phyloP scores from a whole-genome alignment of 2,329 filamentous ascomycete genomes.

The Apiospora sp. region DNA sequence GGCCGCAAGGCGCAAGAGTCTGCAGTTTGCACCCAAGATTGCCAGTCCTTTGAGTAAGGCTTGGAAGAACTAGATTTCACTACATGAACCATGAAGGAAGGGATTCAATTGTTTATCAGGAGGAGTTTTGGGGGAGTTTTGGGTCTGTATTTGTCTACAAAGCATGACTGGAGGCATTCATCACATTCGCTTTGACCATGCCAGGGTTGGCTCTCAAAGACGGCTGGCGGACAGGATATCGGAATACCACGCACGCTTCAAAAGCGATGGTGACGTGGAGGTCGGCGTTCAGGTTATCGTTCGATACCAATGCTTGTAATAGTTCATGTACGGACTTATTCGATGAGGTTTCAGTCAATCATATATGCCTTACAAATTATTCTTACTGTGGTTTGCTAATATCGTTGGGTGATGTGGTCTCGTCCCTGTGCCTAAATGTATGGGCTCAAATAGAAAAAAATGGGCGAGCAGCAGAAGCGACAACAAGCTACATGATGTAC shows the following conservation, averaged over 20 bases:
- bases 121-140: conserved; percentile 11
- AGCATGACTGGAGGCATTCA: conserved; percentile 13
- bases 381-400: not conserved
- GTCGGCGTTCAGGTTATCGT: conserved; percentile 17
- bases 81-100: not conserved
- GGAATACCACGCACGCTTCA: conserved; percentile 2
- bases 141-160: conserved; percentile 6
- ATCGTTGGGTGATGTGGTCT: not conserved
- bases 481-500: not conserved
- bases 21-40: conserved; percentile 79
- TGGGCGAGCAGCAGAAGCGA: not conserved
- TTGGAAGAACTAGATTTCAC: conserved; percentile 53
- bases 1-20: conserved; percentile 77
- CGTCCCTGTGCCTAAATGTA: not conserved
- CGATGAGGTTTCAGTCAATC: conserved; percentile 1
- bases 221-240: conserved; percentile 12
- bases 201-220: conserved; percentile 5
- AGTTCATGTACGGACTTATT: conserved; percentile 7
- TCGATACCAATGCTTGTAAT: conserved; percentile 18
- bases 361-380: not conserved
- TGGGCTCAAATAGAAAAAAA: not conserved
- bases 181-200: conserved; percentile 16
- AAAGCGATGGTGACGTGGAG: conserved; percentile 2
- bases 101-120: not conserved
- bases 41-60: conserved; percentile 73